Conservation (phyloP, 2,329 filamentous ascomycete species). For the Escovopsis sp. region DNA sequence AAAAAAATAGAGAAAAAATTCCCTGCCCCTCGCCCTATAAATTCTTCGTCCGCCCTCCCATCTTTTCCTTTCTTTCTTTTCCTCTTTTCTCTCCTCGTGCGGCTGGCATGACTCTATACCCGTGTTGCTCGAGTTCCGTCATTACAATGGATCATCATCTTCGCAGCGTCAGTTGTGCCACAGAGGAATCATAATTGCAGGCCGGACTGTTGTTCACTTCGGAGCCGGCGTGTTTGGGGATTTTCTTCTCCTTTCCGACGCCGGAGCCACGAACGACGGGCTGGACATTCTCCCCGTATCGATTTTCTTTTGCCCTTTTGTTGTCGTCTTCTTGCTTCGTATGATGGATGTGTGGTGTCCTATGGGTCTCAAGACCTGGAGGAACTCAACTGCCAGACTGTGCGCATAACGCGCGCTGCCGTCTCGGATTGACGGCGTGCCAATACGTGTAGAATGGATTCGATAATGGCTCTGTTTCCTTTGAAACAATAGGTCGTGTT, state of each 20-base stretch:
- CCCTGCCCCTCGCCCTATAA: conserved; percentile 12
- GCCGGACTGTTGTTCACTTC: conserved; percentile 37
- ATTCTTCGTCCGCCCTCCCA: conserved; percentile 10
- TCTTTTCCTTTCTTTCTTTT: conserved; percentile 25
- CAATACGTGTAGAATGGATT: too few relatives aligned
- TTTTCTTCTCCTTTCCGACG: conserved; percentile 11
- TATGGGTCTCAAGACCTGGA: too few relatives aligned
- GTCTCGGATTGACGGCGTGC: too few relatives aligned
- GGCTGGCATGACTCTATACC: conserved; percentile 61
- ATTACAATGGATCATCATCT: conserved; percentile 34
- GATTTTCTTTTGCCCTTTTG: background rate
- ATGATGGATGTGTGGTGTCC: too few relatives aligned
- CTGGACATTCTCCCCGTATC: conserved; percentile 23
- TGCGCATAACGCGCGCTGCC: too few relatives aligned
- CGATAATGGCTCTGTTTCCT: too few relatives aligned
- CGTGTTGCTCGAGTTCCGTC: conserved; percentile 62
- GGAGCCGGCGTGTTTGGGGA: conserved; percentile 18
- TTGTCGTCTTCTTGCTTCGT: background rate
- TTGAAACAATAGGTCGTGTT: too few relatives aligned
- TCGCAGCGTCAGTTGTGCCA: conserved; percentile 63
- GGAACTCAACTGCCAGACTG: too few relatives aligned
- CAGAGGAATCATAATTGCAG: conserved; percentile 71
- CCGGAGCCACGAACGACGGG: conserved; percentile 20
- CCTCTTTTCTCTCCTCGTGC: conserved; percentile 55
- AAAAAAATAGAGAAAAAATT: background rate